Evolutionary conservation across 176 grass and related monocot genomes (phyloP).

Genomic region (Dendrocalamus sinicus): DNA sequence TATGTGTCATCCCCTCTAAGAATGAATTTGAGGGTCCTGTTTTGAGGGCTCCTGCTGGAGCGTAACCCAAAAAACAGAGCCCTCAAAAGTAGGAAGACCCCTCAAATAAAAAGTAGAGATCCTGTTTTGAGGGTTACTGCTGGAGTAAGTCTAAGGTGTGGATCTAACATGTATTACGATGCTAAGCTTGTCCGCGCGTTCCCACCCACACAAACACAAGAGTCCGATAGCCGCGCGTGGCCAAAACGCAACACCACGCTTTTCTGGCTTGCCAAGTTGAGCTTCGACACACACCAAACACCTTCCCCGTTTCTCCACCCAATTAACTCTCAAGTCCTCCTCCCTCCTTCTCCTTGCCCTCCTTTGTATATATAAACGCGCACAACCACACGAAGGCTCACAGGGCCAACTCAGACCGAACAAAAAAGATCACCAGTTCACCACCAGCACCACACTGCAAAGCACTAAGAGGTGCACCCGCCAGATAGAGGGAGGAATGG

Average conservation of each 20-base stretch:
- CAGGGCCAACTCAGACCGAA: conserved; percentile 15
- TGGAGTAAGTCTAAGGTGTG: no score
- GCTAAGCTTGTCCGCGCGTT: neutral
- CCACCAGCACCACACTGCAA: neutral
- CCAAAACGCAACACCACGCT: conserved; percentile 31
- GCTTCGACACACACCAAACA: conserved; percentile 58
- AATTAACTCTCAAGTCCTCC: conserved; percentile 30
- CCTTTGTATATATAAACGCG: conserved; percentile 47
- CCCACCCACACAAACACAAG: conserved; percentile 37
- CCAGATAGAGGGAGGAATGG: neutral
- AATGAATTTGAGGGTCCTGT: no score
- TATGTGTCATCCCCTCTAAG: no score
- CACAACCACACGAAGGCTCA: conserved; percentile 3
- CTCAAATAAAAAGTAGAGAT: no score
- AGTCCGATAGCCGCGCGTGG: conserved; percentile 42
- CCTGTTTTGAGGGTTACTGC: no score
- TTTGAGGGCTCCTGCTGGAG: no score
- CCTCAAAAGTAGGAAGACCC: no score
- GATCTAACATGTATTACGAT: neutral
- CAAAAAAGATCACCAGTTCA: conserved; percentile 20
- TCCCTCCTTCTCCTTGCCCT: neutral
- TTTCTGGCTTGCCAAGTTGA: conserved; percentile 44
- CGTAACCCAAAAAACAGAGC: no score
- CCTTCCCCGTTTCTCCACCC: conserved; percentile 27
- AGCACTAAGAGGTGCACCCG: neutral